Evolutionary conservation across 2,329 filamentous ascomycete genomes (phyloP).

Genomic region (Hypomyces rosellus): DNA sequence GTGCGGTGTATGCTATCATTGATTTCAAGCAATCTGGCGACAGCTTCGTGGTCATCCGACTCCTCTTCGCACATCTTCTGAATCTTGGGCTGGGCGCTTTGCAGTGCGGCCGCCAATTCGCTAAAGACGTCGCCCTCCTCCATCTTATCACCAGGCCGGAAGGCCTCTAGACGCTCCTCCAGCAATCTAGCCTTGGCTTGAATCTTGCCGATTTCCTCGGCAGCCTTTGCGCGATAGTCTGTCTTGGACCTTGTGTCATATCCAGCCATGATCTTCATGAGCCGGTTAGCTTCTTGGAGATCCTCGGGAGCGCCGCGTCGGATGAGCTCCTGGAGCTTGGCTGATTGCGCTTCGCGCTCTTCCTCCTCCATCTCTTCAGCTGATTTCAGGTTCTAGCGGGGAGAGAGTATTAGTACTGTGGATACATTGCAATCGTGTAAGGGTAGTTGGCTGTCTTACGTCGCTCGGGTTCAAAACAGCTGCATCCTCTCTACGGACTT

Average conservation of each 20-base stretch:
- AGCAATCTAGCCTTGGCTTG: constrained; percentile 90
- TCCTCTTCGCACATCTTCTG: constrained; percentile 99
- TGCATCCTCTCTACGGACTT: constrained; percentile 86
- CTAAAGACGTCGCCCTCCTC: constrained; percentile 61
- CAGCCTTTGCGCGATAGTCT: constrained; percentile 95
- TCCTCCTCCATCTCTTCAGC: constrained; percentile 99
- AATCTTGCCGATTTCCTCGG: constrained; percentile 88
- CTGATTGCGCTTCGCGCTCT: constrained; percentile 87
- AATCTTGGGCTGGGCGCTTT: constrained; percentile 95
- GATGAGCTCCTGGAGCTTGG: constrained; percentile 97
- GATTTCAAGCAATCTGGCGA: constrained; percentile 91
- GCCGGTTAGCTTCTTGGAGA: constrained; percentile 88
- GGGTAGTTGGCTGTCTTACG: constrained; percentile 48
- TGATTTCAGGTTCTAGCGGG: constrained; percentile 75
- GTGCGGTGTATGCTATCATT: constrained; percentile 99
- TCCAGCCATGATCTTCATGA: constrained; percentile 99
- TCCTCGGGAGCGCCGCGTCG: constrained; percentile 86
- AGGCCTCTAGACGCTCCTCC: constrained; percentile 85
- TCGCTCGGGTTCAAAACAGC: constrained; percentile 95
- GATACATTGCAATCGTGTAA: neutral
- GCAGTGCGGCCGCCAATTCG: constrained; percentile 82
- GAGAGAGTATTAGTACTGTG: constrained; percentile 1
- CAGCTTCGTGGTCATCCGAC: constrained; percentile 91
- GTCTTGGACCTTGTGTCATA: constrained; percentile 95
- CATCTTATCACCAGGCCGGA: constrained; percentile 76